phyloP scores from a whole-genome alignment of 2,329 filamentous ascomycete genomes.

The Sarocladium oryzae region DNA sequence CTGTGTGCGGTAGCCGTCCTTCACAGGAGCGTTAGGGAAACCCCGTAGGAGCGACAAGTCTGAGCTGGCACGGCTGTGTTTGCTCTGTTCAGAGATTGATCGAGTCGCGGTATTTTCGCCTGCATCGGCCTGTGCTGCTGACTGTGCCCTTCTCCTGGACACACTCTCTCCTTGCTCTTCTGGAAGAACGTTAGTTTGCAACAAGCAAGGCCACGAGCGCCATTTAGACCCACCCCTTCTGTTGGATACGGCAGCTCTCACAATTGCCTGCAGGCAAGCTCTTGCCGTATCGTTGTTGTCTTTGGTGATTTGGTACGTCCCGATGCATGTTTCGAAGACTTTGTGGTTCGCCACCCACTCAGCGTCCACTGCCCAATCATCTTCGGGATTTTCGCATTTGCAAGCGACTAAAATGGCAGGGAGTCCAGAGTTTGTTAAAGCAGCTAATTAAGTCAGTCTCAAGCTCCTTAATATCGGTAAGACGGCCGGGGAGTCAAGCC shows the following conservation, averaged over 20 bases:
- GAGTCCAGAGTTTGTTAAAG: conserved; percentile 63
- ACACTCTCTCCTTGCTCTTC: conserved; percentile 37
- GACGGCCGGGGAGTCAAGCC: conserved; percentile 31
- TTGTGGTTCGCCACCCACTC: conserved; percentile 55
- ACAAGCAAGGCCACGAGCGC: background rate
- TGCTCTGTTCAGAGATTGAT: conserved; percentile 55
- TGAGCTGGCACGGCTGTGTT: conserved; percentile 64
- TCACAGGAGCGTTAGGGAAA: conserved; percentile 41
- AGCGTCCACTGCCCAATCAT: conserved; percentile 64
- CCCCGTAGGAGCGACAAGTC: conserved; percentile 57
- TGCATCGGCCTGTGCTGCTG: conserved; percentile 54
- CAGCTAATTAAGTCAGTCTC: conserved; percentile 44
- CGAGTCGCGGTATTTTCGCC: conserved; percentile 41
- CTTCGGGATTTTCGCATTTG: conserved; percentile 77
- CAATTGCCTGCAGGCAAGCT: conserved; percentile 67
- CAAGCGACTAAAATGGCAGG: conserved; percentile 79
- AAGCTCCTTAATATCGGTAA: background rate
- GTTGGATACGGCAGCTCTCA: conserved; percentile 62
- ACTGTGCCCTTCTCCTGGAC: conserved; percentile 51
- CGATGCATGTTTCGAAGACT: conserved; percentile 62
- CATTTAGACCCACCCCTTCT: conserved; percentile 56
- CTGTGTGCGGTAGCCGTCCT: conserved; percentile 26
- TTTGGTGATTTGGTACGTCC: conserved; percentile 66
- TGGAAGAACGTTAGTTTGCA: conserved; percentile 11
- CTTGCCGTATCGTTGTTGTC: conserved; percentile 66